Percentiles rank a stretch among this genome's conserved stretches.
These are phyloP conservation scores for Aspergillus texensis DNA, from an alignment of 2,329 filamentous ascomycete genomes.

Conservation along the genomic window DNA sequence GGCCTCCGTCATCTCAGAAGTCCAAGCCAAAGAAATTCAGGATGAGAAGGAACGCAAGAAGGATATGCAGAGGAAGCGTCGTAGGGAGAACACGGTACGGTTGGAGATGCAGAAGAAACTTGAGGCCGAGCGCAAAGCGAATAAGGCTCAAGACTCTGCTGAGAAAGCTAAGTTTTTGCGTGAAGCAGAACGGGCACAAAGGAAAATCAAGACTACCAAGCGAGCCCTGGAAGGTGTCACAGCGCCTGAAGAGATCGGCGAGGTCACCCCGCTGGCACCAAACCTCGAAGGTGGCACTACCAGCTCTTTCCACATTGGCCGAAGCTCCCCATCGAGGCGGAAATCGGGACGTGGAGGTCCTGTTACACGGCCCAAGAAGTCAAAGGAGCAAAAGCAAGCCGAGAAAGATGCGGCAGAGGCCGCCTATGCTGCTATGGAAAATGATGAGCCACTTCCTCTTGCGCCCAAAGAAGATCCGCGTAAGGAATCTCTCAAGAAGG, in stretches of 20 bases:
- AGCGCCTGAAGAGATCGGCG: slow-evolving; percentile 69
- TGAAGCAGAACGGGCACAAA: slow-evolving; percentile 86
- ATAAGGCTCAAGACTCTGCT: slow-evolving; percentile 76
- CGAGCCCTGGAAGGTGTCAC: slow-evolving; percentile 83
- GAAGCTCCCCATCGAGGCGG: slow-evolving; percentile 55
- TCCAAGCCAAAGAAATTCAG: slow-evolving; percentile 84
- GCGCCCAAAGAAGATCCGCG: slow-evolving; percentile 61
- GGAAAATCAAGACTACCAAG: slow-evolving; percentile 90
- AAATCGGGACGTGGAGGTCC: slow-evolving; percentile 56
- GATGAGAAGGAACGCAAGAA: slow-evolving; percentile 99
- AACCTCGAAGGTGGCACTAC: slow-evolving; percentile 84
- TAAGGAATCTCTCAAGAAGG: slow-evolving; percentile 47
- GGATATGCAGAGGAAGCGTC: slow-evolving; percentile 97
- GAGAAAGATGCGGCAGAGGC: slow-evolving; percentile 79
- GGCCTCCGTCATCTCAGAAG: slow-evolving; percentile 78
- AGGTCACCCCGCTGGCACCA: slow-evolving; percentile 72
- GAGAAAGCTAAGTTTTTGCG: slow-evolving; percentile 79
- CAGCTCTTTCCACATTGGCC: slow-evolving; percentile 75
- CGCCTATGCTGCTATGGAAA: slow-evolving; percentile 72
- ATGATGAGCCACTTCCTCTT: slow-evolving; percentile 50
- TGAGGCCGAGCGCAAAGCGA: slow-evolving; percentile 74
- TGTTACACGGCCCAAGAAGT: slow-evolving; percentile 77
- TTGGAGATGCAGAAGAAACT: slow-evolving; percentile 84
- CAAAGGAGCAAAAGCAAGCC: slow-evolving; percentile 71
- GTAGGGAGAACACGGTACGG: slow-evolving; percentile 90